A percentile compares a stretch with the other conserved stretches of the same genome.
Evolutionary conservation across 2,329 filamentous ascomycete species (phyloP).

Genomic region (Diatrype stigma): DNA sequence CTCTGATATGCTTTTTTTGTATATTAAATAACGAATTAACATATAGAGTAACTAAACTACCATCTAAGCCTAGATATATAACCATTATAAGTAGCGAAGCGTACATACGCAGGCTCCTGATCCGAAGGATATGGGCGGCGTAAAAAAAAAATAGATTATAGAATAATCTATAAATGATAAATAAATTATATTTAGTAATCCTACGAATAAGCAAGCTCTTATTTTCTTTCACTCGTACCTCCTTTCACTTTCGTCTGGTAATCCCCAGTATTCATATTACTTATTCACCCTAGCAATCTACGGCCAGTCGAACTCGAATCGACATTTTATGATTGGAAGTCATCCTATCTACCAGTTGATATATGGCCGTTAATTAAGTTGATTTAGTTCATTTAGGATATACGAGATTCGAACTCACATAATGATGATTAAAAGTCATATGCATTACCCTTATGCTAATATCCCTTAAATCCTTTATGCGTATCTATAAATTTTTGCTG

Average conservation of each 20-base stretch:
- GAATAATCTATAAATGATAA: constrained; percentile 6
- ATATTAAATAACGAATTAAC: no score
- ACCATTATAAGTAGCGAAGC: no score
- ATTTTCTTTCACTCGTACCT: neutral
- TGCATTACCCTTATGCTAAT: constrained; percentile 19
- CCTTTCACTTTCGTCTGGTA: no score
- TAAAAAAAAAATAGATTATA: constrained; percentile 23
- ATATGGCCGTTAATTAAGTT: constrained; percentile 9
- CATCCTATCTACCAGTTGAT: constrained; percentile 12
- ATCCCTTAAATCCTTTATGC: constrained; percentile 9
- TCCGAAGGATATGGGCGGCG: no score
- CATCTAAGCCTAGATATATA: no score
- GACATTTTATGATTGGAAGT: constrained; percentile 9
- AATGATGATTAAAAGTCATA: constrained; percentile 17
- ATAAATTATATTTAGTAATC: neutral
- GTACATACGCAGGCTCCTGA: no score
- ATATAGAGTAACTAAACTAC: no score
- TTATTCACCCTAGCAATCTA: no score
- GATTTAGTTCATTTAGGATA: constrained; percentile 15
- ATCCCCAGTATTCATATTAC: no score
- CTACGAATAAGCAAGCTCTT: neutral
- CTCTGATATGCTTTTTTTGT: no score
- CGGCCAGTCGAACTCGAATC: no score
- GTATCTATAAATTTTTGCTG: constrained; percentile 10
- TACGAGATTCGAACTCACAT: constrained; percentile 16